Percentiles rank a stretch among this genome's conserved stretches.
Evolutionary conservation across 2,329 filamentous ascomycete species (phyloP).

Genomic region (Fusarium luffae): DNA sequence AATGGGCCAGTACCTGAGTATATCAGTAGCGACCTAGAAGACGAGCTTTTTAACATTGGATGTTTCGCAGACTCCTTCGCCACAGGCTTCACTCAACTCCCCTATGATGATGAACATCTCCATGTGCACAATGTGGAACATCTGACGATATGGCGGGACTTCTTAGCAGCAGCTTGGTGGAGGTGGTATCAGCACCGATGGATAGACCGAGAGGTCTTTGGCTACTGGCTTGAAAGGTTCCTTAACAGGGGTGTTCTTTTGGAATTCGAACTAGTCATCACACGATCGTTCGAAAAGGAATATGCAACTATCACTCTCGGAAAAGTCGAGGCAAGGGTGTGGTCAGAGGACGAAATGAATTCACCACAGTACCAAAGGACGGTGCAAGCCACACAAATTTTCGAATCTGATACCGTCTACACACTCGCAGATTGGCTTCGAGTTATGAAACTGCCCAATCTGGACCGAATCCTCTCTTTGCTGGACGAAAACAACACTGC

Average conservation of each 20-base stretch:
- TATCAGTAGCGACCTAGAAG: fast-evolving
- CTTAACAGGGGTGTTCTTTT: neutral
- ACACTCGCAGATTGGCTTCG: neutral
- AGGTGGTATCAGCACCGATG: fast-evolving
- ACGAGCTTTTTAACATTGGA: fast-evolving
- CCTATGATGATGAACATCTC: fast-evolving
- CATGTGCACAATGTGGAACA: neutral
- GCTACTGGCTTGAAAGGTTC: neutral
- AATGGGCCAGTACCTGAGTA: fast-evolving
- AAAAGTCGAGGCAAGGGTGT: fast-evolving
- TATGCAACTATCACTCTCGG: neutral
- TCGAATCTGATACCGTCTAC: neutral
- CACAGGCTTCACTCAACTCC: fast-evolving
- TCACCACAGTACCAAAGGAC: fast-evolving
- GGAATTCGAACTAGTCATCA: neutral
- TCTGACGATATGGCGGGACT: neutral
- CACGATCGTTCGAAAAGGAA: fast-evolving
- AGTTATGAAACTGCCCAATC: fast-evolving
- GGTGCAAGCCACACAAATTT: neutral
- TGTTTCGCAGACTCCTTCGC: fast-evolving
- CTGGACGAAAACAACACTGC: neutral
- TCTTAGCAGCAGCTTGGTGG: fast-evolving
- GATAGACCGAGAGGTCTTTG: fast-evolving
- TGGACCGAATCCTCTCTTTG: neutral
- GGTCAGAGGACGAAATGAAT: fast-evolving